Base-by-base conservation (phyloP, 2,329 filamentous ascomycete species). In the Colletotrichum sublineola region DNA sequence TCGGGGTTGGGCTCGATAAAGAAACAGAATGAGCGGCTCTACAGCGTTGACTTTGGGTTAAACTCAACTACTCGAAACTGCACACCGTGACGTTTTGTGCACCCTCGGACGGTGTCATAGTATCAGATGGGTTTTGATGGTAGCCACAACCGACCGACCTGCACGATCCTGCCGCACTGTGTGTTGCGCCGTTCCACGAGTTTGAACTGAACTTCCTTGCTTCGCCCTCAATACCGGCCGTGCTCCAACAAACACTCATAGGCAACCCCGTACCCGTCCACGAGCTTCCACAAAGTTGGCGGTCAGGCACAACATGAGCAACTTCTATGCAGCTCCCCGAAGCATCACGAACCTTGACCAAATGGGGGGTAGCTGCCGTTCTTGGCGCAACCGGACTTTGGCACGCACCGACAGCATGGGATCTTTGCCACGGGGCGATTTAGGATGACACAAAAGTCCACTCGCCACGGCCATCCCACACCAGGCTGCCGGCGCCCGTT, bases 101-200 rank as follows among this genome's bases (percentile, higher is more conserved):
- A 65, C 70, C 48, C 70, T 70, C 38, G 42, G 66, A 56, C 55
- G 53, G 66, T 72, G 70, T 61, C 66, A 61, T 33, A 36, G 66
- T 72, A 72, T 72, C 66, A 72, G 66, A 72, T 56, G 60, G 70
- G 70, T 72, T 72, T 72, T 72, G 66, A 69, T 61, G 55, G 40
- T 61, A 67, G 55, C 53, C 70, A 50, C 46, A 20, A 69, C 40
- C 55, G 44, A 69, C 40, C 55, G 44, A 15, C 29, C 60, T 61
- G 66, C 66, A 69, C 61, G 69, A 55, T 69, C 53, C 66, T 46
- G 52, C 66, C 66, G 65, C 69, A 68, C n/a, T 60, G 65, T 68
- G 44, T 60, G 46, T 36, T 53, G 44, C 65, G 69, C 52, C 62
- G 65, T 58, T 58, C 52, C 50, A 55, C 29, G 62, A 60, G 65